A percentile compares a stretch with the other conserved stretches of the same genome.
Evolutionary conservation across 805 yeast species (phyloP).

Genomic region (Cyberlindnera maritima): DNA sequence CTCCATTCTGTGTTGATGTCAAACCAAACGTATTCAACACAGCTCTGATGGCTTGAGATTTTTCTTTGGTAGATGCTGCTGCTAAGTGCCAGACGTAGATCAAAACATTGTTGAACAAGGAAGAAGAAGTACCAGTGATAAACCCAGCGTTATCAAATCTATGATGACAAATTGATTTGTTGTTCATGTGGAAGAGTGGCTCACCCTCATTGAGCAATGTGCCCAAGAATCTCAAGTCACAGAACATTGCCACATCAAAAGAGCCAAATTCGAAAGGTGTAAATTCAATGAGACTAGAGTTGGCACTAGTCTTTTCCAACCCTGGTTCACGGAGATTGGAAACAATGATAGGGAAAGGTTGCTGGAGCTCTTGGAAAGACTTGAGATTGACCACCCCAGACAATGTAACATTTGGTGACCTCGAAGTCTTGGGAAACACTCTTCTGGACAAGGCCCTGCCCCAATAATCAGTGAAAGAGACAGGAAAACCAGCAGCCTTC

Average conservation of each 20-base stretch:
- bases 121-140: constrained; percentile 61
- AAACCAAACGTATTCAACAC: constrained; percentile 45
- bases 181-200: constrained; percentile 29
- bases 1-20: constrained; percentile 33
- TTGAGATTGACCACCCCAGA: constrained; percentile 35
- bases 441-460: constrained; percentile 56
- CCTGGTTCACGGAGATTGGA: constrained; percentile 40
- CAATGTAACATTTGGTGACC: constrained; percentile 38
- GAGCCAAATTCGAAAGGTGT: constrained; percentile 69
- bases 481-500: constrained; percentile 48
- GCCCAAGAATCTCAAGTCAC: constrained; percentile 52
- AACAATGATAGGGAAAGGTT: constrained; percentile 50
- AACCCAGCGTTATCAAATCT: constrained; percentile 61
- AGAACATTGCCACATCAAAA: constrained; percentile 56
- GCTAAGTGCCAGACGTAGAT: constrained; percentile 40
- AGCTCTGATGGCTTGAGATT: constrained; percentile 34
- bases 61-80: constrained; percentile 28
- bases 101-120: constrained; percentile 51
- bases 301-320: constrained; percentile 28
- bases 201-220: constrained; percentile 43
- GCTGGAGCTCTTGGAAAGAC: constrained; percentile 37
- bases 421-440: constrained; percentile 37
- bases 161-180: constrained; percentile 39
- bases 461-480: constrained; percentile 68
- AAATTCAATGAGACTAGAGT: constrained; percentile 53